Evolutionary conservation across 2,329 filamentous ascomycete genomes (phyloP), one percentile per base, ranked within the genome.

Genomic region (Rhexocercosporidium sp.): DNA sequence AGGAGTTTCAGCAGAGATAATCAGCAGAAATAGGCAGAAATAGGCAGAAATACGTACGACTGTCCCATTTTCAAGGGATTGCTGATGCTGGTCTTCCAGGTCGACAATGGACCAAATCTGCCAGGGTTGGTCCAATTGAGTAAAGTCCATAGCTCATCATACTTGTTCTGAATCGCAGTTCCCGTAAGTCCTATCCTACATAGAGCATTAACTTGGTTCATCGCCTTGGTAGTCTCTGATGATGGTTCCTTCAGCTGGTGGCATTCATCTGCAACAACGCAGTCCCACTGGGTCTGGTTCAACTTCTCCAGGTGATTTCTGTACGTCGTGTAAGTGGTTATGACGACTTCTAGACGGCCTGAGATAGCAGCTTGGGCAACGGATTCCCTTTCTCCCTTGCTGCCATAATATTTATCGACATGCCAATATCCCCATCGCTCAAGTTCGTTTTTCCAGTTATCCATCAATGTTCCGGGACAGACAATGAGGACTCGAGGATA

Each of bases 101-200:
- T 91, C 5, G 86, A 82, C 11, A 92, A 80, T 0, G 88, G 86
- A 0, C 89, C 88, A 70, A 91, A 85, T 56, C 85, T 80, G 0
- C 94, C 95, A 0, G 96, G 96, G 73, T 96, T 96, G 0, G 94
- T 94, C 96, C 96, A 99, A 77, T 99, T 97, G 2, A 99, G 83
- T 0, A 99, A 83, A 0, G 94, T 96, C 95, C 95, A 99, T 0
- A 99, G 85, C 78, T 99, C 96, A 76, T 97, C 93, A 77, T 99
- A 99, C 72, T 93, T 96, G 79, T 99, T 99, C 77, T 99, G 96
- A 53, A 99, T 97, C 0, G 95, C 95, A 0, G 96, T 99, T 1
- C 96, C 96, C 0, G 94, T 98, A 9, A 99, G 83, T 0, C 96
- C 96, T 68, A 99, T 94, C 39, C 96, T 88, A 76, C 96, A 98